These are phyloP conservation scores for Saccharomyces hybrid DNA, from an alignment of 1,139 yeast species.

Conservation along the genomic window DNA sequence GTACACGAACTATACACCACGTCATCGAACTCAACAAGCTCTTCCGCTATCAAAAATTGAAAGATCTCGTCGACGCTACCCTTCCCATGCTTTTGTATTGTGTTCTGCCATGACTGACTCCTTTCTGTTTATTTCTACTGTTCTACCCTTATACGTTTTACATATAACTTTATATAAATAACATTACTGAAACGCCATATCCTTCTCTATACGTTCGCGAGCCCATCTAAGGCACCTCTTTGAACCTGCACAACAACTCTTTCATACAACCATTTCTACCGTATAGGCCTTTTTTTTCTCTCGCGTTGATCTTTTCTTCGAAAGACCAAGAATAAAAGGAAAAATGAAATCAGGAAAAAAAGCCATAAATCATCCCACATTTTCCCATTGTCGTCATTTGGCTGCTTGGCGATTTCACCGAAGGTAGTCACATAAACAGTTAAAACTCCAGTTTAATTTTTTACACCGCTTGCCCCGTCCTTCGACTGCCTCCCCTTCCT, in stretches of 20 bases:
- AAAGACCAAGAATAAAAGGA: background rate
- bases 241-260: background rate
- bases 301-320: background rate
- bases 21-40: slow-evolving; percentile 1
- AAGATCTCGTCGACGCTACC: background rate
- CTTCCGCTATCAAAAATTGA: background rate
- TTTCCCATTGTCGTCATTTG: background rate
- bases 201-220: background rate
- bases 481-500: background rate
- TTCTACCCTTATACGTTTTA: background rate
- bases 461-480: background rate
- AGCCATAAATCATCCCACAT: background rate
- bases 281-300: background rate
- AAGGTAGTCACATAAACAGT: background rate
- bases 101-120: background rate
- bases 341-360: background rate
- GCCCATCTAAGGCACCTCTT: background rate
- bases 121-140: background rate
- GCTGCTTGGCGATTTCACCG: background rate
- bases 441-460: background rate
- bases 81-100: background rate
- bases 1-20: slow-evolving; percentile 69
- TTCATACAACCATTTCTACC: background rate
- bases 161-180: background rate
- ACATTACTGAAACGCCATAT: background rate